Evolutionary conservation across 257 asterid genomes (phyloP).

Genomic region (Prunella vulgaris): DNA sequence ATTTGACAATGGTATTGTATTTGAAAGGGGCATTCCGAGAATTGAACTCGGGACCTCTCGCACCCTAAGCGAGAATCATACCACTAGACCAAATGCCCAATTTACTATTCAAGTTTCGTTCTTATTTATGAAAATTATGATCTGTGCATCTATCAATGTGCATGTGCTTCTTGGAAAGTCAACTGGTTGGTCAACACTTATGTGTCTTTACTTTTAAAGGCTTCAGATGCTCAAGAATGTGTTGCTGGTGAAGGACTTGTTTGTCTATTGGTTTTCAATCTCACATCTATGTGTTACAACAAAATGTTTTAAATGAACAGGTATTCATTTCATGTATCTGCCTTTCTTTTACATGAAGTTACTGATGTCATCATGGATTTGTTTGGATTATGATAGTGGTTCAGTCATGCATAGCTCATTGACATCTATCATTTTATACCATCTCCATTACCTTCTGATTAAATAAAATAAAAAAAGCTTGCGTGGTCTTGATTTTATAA

Average conservation of each 20-base stretch:
- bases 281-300: neutral
- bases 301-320: too few relatives aligned
- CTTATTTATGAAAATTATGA: neutral
- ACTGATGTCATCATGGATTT: neutral
- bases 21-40: conserved; percentile 74
- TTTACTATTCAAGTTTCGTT: neutral
- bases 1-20: too few relatives aligned
- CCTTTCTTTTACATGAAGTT: neutral
- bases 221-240: neutral
- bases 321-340: neutral
- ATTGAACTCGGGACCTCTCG: conserved; percentile 88
- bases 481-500: too few relatives aligned
- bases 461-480: too few relatives aligned
- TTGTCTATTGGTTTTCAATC: neutral
- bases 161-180: neutral
- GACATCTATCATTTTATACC: too few relatives aligned
- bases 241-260: neutral
- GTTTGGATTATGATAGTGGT: neutral
- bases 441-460: too few relatives aligned
- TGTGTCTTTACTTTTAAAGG: neutral
- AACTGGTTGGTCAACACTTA: neutral
- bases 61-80: conserved; percentile 41
- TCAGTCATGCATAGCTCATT: neutral
- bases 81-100: conserved; percentile 8
- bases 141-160: too few relatives aligned